Percentiles rank a stretch among this genome's conserved stretches.
Conservation (phyloP, 164 flowering plant species). For the Magnolia sinica region DNA sequence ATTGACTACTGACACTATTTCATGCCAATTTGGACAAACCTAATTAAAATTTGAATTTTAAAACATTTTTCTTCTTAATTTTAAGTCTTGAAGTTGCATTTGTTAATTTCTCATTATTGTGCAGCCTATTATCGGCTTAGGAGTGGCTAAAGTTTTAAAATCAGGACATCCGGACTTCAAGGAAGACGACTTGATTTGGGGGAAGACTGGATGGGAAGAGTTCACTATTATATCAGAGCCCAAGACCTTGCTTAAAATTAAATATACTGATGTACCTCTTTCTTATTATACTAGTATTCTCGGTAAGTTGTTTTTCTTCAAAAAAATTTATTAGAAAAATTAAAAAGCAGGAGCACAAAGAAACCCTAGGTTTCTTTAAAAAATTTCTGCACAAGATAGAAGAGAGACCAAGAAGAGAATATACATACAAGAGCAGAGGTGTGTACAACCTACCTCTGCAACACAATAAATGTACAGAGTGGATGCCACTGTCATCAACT, state of each 20-base stretch:
- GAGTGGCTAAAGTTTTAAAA: conserved; percentile 42
- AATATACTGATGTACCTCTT: conserved; percentile 49
- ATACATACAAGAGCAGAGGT: no score
- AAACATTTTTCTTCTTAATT: background rate
- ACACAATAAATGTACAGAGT: no score
- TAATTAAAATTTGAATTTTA: background rate
- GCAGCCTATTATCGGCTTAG: conserved; percentile 22
- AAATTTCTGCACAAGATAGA: no score
- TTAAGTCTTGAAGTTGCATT: background rate
- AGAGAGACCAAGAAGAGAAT: no score
- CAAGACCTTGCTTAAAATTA: conserved; percentile 26
- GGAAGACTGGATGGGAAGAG: conserved; percentile 55
- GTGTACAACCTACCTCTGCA: no score
- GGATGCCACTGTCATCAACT: no score
- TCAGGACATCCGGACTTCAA: conserved; percentile 38
- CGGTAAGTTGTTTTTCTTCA: conserved; percentile 10
- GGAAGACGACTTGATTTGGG: conserved; percentile 57
- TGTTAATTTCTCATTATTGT: background rate
- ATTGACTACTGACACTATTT: background rate
- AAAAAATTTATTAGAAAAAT: no score
- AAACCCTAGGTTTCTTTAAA: no score
- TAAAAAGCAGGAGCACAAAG: no score
- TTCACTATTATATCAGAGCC: conserved; percentile 28
- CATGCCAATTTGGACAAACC: background rate
- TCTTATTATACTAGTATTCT: conserved; percentile 41